Base-by-base conservation (phyloP, 148 eudicot species). In the Persicaria tinctoria region DNA sequence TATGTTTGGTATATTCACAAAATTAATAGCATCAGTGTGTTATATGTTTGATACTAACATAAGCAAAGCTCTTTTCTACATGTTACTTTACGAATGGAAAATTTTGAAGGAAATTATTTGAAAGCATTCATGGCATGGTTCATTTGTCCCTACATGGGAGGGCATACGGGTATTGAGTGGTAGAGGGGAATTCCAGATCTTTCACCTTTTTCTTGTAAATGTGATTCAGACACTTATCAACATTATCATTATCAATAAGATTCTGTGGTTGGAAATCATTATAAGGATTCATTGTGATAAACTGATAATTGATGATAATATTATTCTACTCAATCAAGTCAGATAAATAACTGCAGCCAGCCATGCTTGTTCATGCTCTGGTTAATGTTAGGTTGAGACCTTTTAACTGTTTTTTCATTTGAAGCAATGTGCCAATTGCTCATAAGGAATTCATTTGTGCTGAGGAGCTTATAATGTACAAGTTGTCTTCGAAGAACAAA, bases 91-190 rank as follows among this genome's bases (percentile, higher is more conserved):
- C 12, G 2, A 47, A 44, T 62, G 45, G 70, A 66, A 66, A 38
- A 44, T 38, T 41, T 17, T 13, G 47, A 38, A 66, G 70, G 14
- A 32, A 41, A 41, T 46, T 66, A 62, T 54, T 18, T 23, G 6
- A 50, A 50, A 50, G 53, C 53, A 50, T 50, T 8, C 53, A 13
- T 66, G 17, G 8, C 70, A 66, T 41, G 70, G 70, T 66, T 66
- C 70, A 41, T 66, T 44, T 53, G 56, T 79, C 76, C 57, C 72
- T 70, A 69, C 49, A 73, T 14, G 41, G 70, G 32, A 66, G 17
- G 70, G 18, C 47, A 66, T 13, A 17, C 70, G 68, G 44, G 76
- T 64, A 57, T 11, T 77, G 62, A n/a, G 46, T 23, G 60, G 18
- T 73, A 50, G 49, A 50, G 73, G 45, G 68, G 53, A 50, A 8